These are phyloP conservation scores for Lyophyllum shimeji DNA, from an alignment of 768 basidiomycete genomes.

Conservation along the genomic window DNA sequence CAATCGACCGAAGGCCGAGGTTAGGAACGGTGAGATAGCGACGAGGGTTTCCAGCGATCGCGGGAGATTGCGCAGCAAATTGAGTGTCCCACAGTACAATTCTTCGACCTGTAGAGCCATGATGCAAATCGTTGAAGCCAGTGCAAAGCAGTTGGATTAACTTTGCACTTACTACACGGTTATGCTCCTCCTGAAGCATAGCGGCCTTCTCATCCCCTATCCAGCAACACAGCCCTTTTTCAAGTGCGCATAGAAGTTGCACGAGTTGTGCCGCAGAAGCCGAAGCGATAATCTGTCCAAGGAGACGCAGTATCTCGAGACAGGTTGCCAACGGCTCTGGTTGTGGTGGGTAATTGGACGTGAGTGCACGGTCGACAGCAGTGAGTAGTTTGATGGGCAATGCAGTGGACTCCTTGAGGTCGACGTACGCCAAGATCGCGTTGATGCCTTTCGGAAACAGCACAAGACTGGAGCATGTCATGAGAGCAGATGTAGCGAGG, in stretches of 20 bases:
- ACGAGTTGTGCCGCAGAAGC: conserved; percentile 28
- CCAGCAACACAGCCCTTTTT: conserved; percentile 47
- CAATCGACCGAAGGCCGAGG: conserved; percentile 45
- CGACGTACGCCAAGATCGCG: conserved; percentile 22
- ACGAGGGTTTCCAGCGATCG: conserved; percentile 41
- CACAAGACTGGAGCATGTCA: conserved; percentile 18
- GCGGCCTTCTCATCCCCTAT: conserved; percentile 44
- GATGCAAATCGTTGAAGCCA: not conserved
- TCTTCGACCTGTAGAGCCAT: conserved; percentile 25
- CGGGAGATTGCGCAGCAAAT: conserved; percentile 34
- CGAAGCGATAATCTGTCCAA: conserved; percentile 33
- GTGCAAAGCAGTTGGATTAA: conserved; percentile 1
- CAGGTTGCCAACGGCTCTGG: conserved; percentile 26
- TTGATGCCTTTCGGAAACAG: conserved; percentile 21
- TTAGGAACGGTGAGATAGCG: conserved; percentile 43
- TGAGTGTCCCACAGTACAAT: conserved; percentile 47
- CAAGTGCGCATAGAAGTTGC: conserved; percentile 33
- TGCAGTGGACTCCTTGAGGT: conserved; percentile 12
- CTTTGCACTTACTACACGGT: conserved; percentile 39
- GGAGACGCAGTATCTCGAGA: conserved; percentile 34
- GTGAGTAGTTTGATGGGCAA: conserved; percentile 27
- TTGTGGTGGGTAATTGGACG: conserved; percentile 31
- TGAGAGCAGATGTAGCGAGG: not conserved
- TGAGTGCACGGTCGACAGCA: conserved; percentile 29
- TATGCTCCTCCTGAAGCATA: conserved; percentile 45